A percentile compares a stretch with the other conserved stretches of the same genome.
Evolutionary conservation across 805 yeast species (phyloP).

Genomic region (Cyberlindnera mycetangii): DNA sequence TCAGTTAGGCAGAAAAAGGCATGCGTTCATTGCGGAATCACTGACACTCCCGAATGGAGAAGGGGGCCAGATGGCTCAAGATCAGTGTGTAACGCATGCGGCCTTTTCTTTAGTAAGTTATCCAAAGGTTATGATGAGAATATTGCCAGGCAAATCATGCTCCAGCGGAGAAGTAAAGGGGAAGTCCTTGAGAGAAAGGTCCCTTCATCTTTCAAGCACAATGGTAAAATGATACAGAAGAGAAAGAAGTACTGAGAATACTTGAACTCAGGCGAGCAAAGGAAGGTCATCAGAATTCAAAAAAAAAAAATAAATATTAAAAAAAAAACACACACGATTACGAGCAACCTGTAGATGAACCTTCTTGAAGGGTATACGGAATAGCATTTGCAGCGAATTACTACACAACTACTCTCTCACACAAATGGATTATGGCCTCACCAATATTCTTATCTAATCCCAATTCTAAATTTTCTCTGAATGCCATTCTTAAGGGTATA

Average conservation of each 20-base stretch:
- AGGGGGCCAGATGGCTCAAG: conserved; percentile 76
- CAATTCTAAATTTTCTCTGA: conserved; percentile 14
- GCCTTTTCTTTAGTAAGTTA: conserved; percentile 45
- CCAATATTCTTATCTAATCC: conserved; percentile 22
- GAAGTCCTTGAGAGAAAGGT: not conserved
- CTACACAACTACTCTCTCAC: no score
- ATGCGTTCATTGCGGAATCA: conserved; percentile 49
- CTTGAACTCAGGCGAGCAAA: no score
- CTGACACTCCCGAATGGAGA: conserved; percentile 80
- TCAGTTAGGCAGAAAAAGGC: not conserved
- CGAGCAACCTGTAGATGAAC: no score
- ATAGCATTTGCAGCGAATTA: no score
- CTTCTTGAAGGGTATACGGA: no score
- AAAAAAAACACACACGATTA: no score
- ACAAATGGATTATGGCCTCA: conserved; percentile 25
- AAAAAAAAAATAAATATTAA: no score
- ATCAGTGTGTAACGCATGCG: conserved; percentile 82
- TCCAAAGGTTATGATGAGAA: not conserved
- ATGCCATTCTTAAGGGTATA: conserved; percentile 17
- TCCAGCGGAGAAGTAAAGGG: not conserved
- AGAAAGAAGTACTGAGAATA: conserved; percentile 1
- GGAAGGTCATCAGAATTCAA: no score
- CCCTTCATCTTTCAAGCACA: not conserved
- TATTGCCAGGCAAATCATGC: not conserved
- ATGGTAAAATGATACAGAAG: not conserved